phyloP scores from a whole-genome alignment of 2,329 filamentous ascomycete species.

The Pseudocercospora macadamiae region DNA sequence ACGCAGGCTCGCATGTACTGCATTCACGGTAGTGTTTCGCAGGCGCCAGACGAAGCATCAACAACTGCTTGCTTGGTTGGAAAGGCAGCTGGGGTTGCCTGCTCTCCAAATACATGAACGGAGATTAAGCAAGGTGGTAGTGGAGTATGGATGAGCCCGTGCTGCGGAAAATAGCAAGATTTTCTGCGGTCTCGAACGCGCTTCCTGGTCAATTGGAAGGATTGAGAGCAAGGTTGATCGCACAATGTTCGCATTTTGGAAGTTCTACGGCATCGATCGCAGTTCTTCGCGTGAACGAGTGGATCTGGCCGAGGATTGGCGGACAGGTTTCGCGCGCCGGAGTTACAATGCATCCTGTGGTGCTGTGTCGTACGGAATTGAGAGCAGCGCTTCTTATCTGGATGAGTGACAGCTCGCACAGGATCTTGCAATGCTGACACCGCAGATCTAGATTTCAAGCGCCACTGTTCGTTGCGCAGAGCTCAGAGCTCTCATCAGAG shows the following conservation, averaged over 20 bases:
- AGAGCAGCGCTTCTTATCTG: not conserved
- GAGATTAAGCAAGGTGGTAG: slow-evolving; percentile 16
- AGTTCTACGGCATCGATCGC: not conserved
- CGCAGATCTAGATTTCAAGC: not conserved
- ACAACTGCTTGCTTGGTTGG: slow-evolving; percentile 70
- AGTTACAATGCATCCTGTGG: slow-evolving; percentile 9
- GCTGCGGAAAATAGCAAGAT: not conserved
- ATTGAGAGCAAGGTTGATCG: not conserved
- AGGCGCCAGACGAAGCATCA: slow-evolving; percentile 72
- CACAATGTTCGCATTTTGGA: not conserved
- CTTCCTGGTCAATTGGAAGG: not conserved
- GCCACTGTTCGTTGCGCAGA: not conserved
- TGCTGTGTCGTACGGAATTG: not conserved
- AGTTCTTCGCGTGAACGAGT: not conserved
- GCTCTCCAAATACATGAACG: slow-evolving; percentile 12
- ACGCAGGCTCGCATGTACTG: slow-evolving; percentile 66
- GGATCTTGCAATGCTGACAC: not conserved
- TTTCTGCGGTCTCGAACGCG: slow-evolving; percentile 1
- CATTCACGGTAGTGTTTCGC: slow-evolving; percentile 69
- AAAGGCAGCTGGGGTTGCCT: slow-evolving; percentile 33
- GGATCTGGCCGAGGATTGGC: not conserved
- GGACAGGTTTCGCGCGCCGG: not conserved
- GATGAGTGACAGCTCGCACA: not conserved
- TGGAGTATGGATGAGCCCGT: slow-evolving; percentile 7
- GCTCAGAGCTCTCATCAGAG: not conserved